A percentile compares a stretch with the other conserved stretches of the same genome.
These are phyloP conservation scores for Hypoxylon trugodes DNA, from an alignment of 495 filamentous ascomycete species.

Conservation along the genomic window DNA sequence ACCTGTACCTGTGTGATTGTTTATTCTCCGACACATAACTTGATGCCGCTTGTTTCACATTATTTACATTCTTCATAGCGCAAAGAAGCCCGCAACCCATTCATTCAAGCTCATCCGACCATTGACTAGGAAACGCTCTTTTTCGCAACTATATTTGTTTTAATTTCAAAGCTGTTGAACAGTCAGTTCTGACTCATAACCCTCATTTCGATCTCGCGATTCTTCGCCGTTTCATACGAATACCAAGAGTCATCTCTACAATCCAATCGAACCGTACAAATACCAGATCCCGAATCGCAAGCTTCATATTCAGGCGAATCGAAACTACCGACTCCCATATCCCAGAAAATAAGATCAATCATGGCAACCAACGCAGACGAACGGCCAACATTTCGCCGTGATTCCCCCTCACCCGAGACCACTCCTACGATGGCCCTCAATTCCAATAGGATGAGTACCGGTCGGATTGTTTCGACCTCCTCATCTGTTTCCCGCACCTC, in stretches of 20 bases:
- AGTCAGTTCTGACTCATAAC: constrained; percentile 26
- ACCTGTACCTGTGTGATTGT: constrained; percentile 19
- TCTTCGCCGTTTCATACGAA: constrained; percentile 15
- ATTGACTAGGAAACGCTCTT: constrained; percentile 9
- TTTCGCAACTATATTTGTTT: constrained; percentile 24
- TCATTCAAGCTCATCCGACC: constrained; percentile 2
- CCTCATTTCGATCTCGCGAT: constrained; percentile 7
- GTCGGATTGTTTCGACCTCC: constrained; percentile 77
- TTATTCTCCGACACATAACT: constrained; percentile 32
- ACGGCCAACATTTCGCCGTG: constrained; percentile 49
- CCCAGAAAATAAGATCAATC: constrained; percentile 9
- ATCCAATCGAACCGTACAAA: constrained; percentile 6
- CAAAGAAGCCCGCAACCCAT: not conserved
- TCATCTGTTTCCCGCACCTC: constrained; percentile 69
- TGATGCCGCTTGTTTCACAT: constrained; percentile 25
- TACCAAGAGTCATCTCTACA: constrained; percentile 10
- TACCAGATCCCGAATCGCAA: not conserved
- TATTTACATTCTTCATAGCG: constrained; percentile 22
- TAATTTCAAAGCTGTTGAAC: constrained; percentile 40
- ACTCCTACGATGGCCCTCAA: constrained; percentile 73
- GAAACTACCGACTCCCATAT: not conserved
- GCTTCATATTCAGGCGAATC: not conserved
- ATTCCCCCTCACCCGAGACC: constrained; percentile 71
- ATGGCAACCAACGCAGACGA: constrained; percentile 50
- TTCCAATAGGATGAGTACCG: constrained; percentile 65